A percentile compares a stretch with the other conserved stretches of the same genome.
phyloP scores from a whole-genome alignment of 768 basidiomycete genomes.

The Trametes gibbosa region DNA sequence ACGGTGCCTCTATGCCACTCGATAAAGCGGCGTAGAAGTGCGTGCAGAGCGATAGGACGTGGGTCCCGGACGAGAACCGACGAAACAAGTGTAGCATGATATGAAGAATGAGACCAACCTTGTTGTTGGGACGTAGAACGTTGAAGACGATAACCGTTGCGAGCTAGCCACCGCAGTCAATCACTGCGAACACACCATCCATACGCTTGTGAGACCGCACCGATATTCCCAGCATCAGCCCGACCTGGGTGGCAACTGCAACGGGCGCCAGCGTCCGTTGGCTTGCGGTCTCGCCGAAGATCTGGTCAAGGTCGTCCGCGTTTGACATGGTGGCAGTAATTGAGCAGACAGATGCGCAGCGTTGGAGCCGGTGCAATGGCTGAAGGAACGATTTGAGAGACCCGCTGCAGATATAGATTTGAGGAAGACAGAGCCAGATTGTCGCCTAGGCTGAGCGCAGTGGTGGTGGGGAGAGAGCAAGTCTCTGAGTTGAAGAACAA shows the following conservation, averaged over 20 bases:
- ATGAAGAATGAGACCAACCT: conserved; percentile 41
- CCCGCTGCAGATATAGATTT: neutral
- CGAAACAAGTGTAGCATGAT: neutral
- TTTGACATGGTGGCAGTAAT: conserved; percentile 19
- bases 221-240: conserved; percentile 69
- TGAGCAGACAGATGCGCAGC: neutral
- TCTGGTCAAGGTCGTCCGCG: conserved; percentile 21
- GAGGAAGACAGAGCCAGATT: neutral
- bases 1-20: no score
- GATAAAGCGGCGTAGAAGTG: no score
- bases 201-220: conserved; percentile 40
- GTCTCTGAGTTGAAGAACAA: conserved; percentile 10
- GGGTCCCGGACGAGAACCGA: neutral
- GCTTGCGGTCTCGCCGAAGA: conserved; percentile 27
- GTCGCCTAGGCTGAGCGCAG: neutral
- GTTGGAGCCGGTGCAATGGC: conserved; percentile 10
- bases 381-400: neutral
- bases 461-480: conserved; percentile 7
- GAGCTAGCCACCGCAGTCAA: conserved; percentile 38
- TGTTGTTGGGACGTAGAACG: conserved; percentile 84
- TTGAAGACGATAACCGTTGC: conserved; percentile 78
- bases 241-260: conserved; percentile 77
- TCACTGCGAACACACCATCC: neutral
- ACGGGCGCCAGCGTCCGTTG: conserved; percentile 72
- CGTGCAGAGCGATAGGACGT: no score